Percentiles rank a stretch among this genome's conserved stretches.
Evolutionary conservation across 2,329 filamentous ascomycete species (phyloP).

Genomic region (Ophiostoma ulmi): DNA sequence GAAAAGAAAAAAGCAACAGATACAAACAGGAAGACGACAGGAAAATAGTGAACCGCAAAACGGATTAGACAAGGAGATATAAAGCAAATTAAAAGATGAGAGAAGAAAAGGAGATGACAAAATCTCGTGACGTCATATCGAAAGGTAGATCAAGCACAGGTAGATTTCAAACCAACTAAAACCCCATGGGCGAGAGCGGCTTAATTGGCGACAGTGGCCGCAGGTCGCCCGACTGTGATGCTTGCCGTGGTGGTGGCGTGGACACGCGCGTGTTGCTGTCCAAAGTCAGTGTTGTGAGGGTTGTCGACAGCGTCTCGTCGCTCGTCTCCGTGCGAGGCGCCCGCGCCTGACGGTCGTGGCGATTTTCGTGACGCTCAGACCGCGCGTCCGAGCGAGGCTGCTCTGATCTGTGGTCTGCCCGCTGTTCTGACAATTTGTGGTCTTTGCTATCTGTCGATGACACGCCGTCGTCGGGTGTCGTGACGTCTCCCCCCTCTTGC

Average conservation of each 20-base stretch:
- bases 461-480: not conserved
- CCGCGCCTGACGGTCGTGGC: slow-evolving; percentile 11
- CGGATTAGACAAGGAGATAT: not conserved
- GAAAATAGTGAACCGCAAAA: not conserved
- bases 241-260: slow-evolving; percentile 35
- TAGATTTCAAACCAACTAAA: slow-evolving; percentile 34
- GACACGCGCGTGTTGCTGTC: slow-evolving; percentile 43
- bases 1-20: not conserved
- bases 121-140: slow-evolving; percentile 3
- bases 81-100: not conserved
- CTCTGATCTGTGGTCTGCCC: not conserved
- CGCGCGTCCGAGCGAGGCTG: not conserved
- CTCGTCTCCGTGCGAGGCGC: slow-evolving; percentile 16
- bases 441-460: not conserved
- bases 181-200: slow-evolving; percentile 58
- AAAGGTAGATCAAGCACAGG: not conserved
- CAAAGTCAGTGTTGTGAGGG: slow-evolving; percentile 32
- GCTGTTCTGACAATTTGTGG: not conserved
- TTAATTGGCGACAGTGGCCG: slow-evolving; percentile 61
- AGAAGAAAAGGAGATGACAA: not conserved
- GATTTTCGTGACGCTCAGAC: not conserved
- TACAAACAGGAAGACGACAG: not conserved
- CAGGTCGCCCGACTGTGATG: slow-evolving; percentile 40
- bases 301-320: slow-evolving; percentile 40
- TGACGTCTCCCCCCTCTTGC: not conserved